Evolutionary conservation across 306 rosid species (phyloP).

Genomic region (Medicago arabica): DNA sequence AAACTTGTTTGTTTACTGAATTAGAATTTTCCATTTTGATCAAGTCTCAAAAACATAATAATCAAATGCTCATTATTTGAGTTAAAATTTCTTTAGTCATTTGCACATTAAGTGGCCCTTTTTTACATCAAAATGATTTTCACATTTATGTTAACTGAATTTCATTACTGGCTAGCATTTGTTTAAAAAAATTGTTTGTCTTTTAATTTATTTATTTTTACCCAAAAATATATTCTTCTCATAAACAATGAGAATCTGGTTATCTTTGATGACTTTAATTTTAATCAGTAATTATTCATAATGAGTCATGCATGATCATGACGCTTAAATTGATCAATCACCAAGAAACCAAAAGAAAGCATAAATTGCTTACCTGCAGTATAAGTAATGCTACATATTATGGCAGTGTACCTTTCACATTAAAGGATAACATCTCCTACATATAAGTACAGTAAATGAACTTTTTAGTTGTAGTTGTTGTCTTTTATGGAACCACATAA

Average conservation of each 20-base stretch:
- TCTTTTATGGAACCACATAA: constrained; percentile 48
- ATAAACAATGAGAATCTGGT: background rate
- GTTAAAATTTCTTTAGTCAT: background rate
- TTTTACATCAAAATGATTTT: background rate
- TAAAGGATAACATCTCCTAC: constrained; percentile 32
- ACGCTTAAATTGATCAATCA: constrained; percentile 17
- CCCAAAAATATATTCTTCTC: background rate
- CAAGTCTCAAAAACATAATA: background rate
- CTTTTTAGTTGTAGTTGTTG: constrained; percentile 38
- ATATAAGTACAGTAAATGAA: constrained; percentile 33
- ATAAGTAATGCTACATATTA: constrained; percentile 28
- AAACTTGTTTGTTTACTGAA: background rate
- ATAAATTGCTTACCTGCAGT: constrained; percentile 32
- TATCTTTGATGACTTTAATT: background rate
- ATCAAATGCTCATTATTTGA: background rate
- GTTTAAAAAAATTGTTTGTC: background rate
- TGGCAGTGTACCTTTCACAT: constrained; percentile 30
- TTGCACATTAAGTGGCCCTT: background rate
- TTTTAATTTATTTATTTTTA: background rate
- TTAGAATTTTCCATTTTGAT: constrained; percentile 21
- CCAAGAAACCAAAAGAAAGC: constrained; percentile 37
- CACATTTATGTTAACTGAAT: background rate
- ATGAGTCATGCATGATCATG: background rate
- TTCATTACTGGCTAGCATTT: background rate
- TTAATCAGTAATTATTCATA: background rate